A percentile compares a stretch with the other conserved stretches of the same genome.
These are phyloP conservation scores for Teratosphaeria gauchensis DNA, from an alignment of 2,329 filamentous ascomycete species.

Conservation along the genomic window DNA sequence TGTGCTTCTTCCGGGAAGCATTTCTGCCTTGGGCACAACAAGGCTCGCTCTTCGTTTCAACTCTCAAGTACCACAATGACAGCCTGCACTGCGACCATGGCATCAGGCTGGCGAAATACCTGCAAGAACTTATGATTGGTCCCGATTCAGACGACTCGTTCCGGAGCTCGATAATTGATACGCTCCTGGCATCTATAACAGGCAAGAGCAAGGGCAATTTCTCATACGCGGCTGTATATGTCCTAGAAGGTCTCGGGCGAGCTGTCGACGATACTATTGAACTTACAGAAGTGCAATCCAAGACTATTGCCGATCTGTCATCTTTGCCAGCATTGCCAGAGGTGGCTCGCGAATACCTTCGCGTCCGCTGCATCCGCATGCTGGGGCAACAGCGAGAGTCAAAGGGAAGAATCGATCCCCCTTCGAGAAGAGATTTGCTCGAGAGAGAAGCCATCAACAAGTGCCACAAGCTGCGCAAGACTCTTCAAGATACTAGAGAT, in stretches of 20 bases:
- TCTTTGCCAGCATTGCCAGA: constrained; percentile 33
- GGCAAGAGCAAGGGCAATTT: constrained; percentile 26
- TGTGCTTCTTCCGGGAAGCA: constrained; percentile 29
- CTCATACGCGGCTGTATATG: constrained; percentile 32
- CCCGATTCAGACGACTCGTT: constrained; percentile 5
- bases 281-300: constrained; percentile 20
- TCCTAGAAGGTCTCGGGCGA: constrained; percentile 33
- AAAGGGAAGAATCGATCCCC: neutral
- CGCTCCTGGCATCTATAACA: constrained; percentile 26
- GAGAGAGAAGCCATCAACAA: constrained; percentile 16
- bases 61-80: constrained; percentile 22
- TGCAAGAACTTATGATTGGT: constrained; percentile 23
- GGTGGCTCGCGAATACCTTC: constrained; percentile 30
- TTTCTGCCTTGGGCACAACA: constrained; percentile 40
- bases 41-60: constrained; percentile 35
- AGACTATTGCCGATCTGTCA: constrained; percentile 28
- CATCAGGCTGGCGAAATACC: constrained; percentile 26
- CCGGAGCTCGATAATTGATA: constrained; percentile 16
- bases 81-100: constrained; percentile 32
- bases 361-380: constrained; percentile 21
- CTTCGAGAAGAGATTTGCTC: constrained; percentile 18
- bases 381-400: constrained; percentile 5
- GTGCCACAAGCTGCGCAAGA: constrained; percentile 7
- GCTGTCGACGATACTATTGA: constrained; percentile 19
- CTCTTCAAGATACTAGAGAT: neutral